Base-by-base conservation (phyloP, 75 land plant genomes). In the Chamaecyparis obtusa region DNA sequence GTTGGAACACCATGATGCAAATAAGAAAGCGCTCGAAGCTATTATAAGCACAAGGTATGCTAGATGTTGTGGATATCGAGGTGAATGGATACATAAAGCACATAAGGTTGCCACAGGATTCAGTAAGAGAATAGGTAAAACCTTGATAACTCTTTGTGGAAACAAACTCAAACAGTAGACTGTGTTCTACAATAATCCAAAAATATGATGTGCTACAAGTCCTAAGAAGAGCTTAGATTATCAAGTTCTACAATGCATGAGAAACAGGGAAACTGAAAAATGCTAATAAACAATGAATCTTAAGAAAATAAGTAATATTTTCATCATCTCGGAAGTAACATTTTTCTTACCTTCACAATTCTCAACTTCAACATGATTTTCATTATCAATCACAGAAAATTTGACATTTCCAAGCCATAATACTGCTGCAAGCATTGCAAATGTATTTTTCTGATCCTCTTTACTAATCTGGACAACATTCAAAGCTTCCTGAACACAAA, bases 321-420 rank as follows among this genome's bases (percentile, higher is more conserved):
- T 74, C 32, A 33, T 33, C 2, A 74, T 74, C 76, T 74, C 2
- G 33, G 11, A 74, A 32, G 36, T 74, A 33, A 74, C 13, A 74
- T 32, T 74, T 78, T 41, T 33, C 48, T 46, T 92, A 96, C 99
- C 98, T 88, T 97, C 99, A 89, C 92, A 87, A 86, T 90, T 91
- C 67, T 90, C 91, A 36, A 92, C 94, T 81, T 89, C 89, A 71
- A 94, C 95, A 84, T 96, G 94, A 88, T 95, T 94, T 89, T 95
- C 97, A 89, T 90, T 93, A 88, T 96, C 95, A 80, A 88, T 85
- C 30, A 91, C 93, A 78, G 85, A 85, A 79, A 97, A 97, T 48
- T 90, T 79, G 83, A 96, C 91, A 85, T 97, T 96, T 84, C 99
- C 99, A 80, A 97, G 91, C 99, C 99, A 97, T 54, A 97, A 83